Evolutionary conservation across 768 basidiomycete genomes (phyloP), one percentile per base, ranked within the genome.

Genomic region (Paxillus involutus): DNA sequence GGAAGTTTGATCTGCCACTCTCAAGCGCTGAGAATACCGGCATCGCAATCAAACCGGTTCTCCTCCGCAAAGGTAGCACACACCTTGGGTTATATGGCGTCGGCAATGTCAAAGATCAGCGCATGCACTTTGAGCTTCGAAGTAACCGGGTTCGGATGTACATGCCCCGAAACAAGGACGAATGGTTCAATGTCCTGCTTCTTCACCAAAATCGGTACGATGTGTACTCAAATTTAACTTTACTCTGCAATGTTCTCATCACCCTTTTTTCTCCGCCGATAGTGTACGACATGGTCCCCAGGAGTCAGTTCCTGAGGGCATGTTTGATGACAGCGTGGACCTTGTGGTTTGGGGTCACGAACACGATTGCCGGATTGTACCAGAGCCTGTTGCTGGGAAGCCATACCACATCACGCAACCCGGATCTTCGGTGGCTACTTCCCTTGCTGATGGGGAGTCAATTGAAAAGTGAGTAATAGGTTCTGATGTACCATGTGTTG

Each of bases 261-360:
- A 21, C 51, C 12, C 35, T 47, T 30, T 16, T 11, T 48, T 21
- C 56, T 39, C 24, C 10, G 35, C 16, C 44, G 60, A 3, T 57
- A 98, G 96, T 24, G 96, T 97, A 3, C 88, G 91, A 62, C 97
- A 94, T 67, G 94, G 93, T 2, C 93, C 94, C 16, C 93, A 98
- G 67, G 90, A 94, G 60, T 93, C 81, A 12, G 95, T 98, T 1
- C 94, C 96, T 8, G 97, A 98, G 64, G 89, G 90, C 56, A 89
- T 98, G 85, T 99, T 99, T 61, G 96, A 98, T 65, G 93, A 99
- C 65, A 89, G 86, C 62, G 80, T 98, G 35, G 85, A 98, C 62
- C 80, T 99, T 14, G 91, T 99, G 7, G 78, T 99, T 2, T 99
- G 97, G 97, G 97, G 97, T 7, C 97, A 99, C 68, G 97, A 99